Evolutionary conservation across 2,329 filamentous ascomycete genomes (phyloP).

Genomic region (Aspergillus pseudotamarii): DNA sequence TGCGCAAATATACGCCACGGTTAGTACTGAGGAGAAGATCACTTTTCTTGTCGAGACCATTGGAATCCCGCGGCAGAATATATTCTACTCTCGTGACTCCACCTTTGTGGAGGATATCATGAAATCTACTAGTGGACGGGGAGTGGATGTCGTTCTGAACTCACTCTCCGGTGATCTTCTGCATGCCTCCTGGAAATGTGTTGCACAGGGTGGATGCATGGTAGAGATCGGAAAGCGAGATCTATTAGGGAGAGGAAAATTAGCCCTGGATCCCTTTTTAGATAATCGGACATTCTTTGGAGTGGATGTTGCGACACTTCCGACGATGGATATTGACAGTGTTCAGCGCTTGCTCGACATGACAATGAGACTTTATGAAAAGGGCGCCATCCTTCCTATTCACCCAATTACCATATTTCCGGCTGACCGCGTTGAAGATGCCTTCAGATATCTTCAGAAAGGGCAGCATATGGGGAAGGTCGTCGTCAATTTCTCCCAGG

Average conservation of each 20-base stretch:
- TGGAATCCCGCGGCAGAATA: neutral
- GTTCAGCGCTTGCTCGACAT: too few relatives aligned
- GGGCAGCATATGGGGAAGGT: conserved; percentile 1
- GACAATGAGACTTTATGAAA: too few relatives aligned
- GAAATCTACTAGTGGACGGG: neutral
- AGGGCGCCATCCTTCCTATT: neutral
- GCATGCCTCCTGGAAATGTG: neutral
- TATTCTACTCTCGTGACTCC: neutral
- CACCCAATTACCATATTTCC: neutral
- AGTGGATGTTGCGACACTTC: too few relatives aligned
- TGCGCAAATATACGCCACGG: neutral
- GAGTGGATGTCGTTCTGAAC: neutral
- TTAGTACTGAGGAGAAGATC: neutral
- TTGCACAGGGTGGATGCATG: neutral
- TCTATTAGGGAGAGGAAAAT: neutral
- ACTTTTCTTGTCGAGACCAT: neutral
- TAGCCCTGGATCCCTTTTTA: neutral
- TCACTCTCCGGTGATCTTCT: neutral
- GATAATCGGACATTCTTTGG: too few relatives aligned
- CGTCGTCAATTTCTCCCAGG: neutral
- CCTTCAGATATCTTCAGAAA: neutral
- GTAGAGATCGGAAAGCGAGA: neutral
- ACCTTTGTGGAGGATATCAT: too few relatives aligned
- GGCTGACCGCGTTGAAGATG: neutral
- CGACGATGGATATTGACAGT: too few relatives aligned